These are phyloP conservation scores for Lactifluus hygrophoroides DNA, from an alignment of 768 basidiomycete species.

Conservation along the genomic window DNA sequence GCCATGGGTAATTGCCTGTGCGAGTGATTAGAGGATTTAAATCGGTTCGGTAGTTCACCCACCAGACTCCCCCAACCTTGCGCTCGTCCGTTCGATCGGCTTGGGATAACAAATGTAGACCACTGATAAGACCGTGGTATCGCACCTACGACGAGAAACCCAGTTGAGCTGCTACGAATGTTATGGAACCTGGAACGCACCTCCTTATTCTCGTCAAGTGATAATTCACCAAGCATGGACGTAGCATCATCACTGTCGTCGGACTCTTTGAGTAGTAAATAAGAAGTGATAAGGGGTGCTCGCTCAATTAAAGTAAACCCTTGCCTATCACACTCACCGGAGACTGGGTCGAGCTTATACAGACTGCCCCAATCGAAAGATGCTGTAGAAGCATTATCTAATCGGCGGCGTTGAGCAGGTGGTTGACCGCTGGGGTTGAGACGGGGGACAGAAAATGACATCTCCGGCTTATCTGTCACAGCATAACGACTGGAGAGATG, in stretches of 20 bases:
- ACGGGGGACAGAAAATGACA: neutral
- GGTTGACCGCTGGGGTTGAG: constrained; percentile 23
- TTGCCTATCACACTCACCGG: constrained; percentile 7
- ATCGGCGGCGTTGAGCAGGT: constrained; percentile 39
- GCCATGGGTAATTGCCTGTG: constrained; percentile 65
- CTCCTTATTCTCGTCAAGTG: constrained; percentile 69
- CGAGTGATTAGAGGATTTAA: constrained; percentile 3
- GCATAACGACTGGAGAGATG: constrained; percentile 51
- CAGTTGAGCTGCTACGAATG: constrained; percentile 26
- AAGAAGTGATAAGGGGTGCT: neutral
- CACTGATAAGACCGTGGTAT: constrained; percentile 73
- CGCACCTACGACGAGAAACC: constrained; percentile 48
- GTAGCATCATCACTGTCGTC: constrained; percentile 31
- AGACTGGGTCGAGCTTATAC: constrained; percentile 44
- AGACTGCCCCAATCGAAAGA: constrained; percentile 49
- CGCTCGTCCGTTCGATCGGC: constrained; percentile 60
- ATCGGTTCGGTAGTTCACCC: constrained; percentile 8
- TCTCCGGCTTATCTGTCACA: constrained; percentile 15
- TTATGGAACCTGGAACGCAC: constrained; percentile 29
- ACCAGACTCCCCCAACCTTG: constrained; percentile 64
- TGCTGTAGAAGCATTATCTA: constrained; percentile 28
- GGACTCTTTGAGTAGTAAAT: constrained; percentile 14
- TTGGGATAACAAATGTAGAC: constrained; percentile 63
- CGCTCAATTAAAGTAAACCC: neutral
- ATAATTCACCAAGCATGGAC: constrained; percentile 60